phyloP scores from a whole-genome alignment of 163 green algal species.

The Dunaliella salina region DNA sequence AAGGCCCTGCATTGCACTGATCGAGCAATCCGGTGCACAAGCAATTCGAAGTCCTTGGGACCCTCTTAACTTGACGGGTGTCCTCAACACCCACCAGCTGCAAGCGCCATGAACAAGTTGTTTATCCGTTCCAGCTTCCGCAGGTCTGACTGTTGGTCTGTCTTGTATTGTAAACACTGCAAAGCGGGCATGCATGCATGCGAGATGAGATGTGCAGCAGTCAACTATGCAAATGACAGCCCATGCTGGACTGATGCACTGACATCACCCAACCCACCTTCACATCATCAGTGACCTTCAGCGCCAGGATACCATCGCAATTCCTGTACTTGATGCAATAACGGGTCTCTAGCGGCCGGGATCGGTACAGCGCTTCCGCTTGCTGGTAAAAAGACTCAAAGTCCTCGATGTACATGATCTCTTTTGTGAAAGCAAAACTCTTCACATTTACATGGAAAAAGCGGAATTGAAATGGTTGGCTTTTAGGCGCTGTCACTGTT shows the following conservation, averaged over 20 bases:
- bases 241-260: background rate
- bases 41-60: background rate
- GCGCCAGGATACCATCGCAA: slow-evolving; percentile 68
- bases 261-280: slow-evolving; percentile 18
- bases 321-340: slow-evolving; percentile 86
- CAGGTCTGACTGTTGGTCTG: slow-evolving; percentile 81
- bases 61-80: slow-evolving; percentile 10
- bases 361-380: slow-evolving; percentile 62
- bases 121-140: slow-evolving; percentile 87
- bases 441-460: too few relatives aligned
- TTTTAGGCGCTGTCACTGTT: too few relatives aligned
- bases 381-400: slow-evolving; percentile 72
- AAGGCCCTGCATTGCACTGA: background rate
- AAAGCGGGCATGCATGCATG: background rate
- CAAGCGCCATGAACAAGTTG: slow-evolving; percentile 78
- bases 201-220: background rate
- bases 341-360: slow-evolving; percentile 65
- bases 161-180: slow-evolving; percentile 88
- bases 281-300: slow-evolving; percentile 86
- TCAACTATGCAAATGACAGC: background rate
- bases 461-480: too few relatives aligned
- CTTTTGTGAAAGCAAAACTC: too few relatives aligned
- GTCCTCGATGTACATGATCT: slow-evolving; percentile 51
- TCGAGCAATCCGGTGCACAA: background rate
- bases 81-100: slow-evolving; percentile 45